Percentiles rank a stretch among this genome's conserved stretches.
These are phyloP conservation scores for Meripilus lineatus DNA, from an alignment of 1,284 basidiomycete genomes.

Conservation along the genomic window DNA sequence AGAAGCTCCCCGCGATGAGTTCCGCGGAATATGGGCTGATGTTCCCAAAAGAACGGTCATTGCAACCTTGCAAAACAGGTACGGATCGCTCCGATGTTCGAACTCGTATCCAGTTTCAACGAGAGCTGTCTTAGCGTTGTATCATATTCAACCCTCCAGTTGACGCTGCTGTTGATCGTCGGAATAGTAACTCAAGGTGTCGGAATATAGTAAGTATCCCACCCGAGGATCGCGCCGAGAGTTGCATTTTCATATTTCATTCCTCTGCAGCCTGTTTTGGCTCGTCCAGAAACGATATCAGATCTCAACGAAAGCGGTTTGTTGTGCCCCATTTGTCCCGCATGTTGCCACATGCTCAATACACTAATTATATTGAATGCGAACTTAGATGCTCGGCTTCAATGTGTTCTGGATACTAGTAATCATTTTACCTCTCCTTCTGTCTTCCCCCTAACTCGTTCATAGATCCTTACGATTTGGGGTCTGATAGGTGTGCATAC, in stretches of 20 bases:
- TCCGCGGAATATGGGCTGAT: not conserved
- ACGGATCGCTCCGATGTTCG: too few relatives aligned
- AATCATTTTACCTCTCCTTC: not conserved
- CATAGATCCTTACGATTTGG: conserved; percentile 65
- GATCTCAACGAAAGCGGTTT: conserved; percentile 66
- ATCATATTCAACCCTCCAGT: conserved; percentile 60
- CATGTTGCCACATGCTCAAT: too few relatives aligned
- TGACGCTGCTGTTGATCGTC: conserved; percentile 70
- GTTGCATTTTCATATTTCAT: too few relatives aligned
- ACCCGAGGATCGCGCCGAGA: not conserved
- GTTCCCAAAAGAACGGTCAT: conserved; percentile 58
- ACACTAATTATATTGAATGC: too few relatives aligned
- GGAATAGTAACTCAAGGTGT: conserved; percentile 71
- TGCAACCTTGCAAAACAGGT: conserved; percentile 75
- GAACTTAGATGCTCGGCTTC: conserved; percentile 63
- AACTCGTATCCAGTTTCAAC: conserved; percentile 4
- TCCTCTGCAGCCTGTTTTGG: conserved; percentile 59
- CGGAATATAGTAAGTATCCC: conserved; percentile 61
- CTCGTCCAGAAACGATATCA: conserved; percentile 68
- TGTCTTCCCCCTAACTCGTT: not conserved
- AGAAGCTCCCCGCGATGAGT: conserved; percentile 15
- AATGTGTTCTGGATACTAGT: conserved; percentile 73
- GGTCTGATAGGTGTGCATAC: conserved; percentile 76
- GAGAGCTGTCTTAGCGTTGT: conserved; percentile 37
- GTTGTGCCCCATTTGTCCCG: too few relatives aligned